A percentile compares a stretch with the other conserved stretches of the same genome.
These are phyloP conservation scores for Kodamaea plutei DNA, from an alignment of 1,139 yeast species.

Conservation along the genomic window DNA sequence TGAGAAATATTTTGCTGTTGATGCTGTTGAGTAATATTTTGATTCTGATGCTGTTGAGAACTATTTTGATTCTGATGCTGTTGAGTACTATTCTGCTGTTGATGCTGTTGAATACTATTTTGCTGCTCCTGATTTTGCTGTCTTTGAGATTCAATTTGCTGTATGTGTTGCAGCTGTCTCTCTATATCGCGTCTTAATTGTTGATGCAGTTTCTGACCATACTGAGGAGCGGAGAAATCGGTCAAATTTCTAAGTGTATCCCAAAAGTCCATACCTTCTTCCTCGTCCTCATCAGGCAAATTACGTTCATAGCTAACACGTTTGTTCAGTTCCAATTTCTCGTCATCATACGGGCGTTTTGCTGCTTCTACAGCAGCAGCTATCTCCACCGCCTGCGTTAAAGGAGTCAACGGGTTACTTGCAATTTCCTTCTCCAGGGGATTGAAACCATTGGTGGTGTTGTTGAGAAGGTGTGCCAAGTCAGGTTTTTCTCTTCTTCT, in stretches of 20 bases:
- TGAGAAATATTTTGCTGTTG: neutral
- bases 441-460: constrained; percentile 8
- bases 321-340: constrained; percentile 10
- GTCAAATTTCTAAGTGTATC: constrained; percentile 58
- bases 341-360: constrained; percentile 8
- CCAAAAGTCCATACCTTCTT: constrained; percentile 62
- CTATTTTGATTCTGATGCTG: constrained; percentile 6
- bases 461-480: constrained; percentile 37
- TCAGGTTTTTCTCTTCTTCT: constrained; percentile 30
- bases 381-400: constrained; percentile 42
- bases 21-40: neutral
- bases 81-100: constrained; percentile 7
- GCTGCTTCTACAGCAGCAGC: constrained; percentile 35
- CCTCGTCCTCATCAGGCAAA: constrained; percentile 24
- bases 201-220: no score
- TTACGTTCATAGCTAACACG: constrained; percentile 10
- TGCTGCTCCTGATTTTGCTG: constrained; percentile 7
- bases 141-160: no score
- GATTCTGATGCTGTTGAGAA: constrained; percentile 3
- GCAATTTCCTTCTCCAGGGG: constrained; percentile 2
- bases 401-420: constrained; percentile 29
- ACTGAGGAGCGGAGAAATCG: no score
- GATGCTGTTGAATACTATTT: constrained; percentile 13
- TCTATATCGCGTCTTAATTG: no score
- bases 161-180: no score